These are phyloP conservation scores for Cordyceps javanica DNA, from an alignment of 2,329 filamentous ascomycete genomes.

Conservation along the genomic window DNA sequence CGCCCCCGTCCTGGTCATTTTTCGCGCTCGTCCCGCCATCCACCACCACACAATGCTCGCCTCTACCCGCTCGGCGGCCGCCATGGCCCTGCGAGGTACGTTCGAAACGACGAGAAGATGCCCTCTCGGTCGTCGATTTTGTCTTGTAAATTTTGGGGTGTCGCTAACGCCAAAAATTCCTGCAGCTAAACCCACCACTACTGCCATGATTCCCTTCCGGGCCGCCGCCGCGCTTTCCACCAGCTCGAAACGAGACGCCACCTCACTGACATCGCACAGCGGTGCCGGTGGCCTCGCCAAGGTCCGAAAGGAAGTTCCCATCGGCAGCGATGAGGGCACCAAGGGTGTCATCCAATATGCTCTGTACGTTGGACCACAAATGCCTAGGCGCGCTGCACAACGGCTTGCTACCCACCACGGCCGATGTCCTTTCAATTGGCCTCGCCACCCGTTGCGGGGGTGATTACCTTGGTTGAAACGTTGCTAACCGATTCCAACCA, in stretches of 20 bases:
- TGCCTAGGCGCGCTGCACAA: neutral
- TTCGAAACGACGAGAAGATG: no score
- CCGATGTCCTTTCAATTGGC: neutral
- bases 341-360: constrained; percentile 81
- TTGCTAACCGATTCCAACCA: neutral
- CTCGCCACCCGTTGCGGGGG: neutral
- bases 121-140: neutral
- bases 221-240: constrained; percentile 59
- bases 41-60: constrained; percentile 39
- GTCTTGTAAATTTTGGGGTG: neutral
- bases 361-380: constrained; percentile 53
- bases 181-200: constrained; percentile 59
- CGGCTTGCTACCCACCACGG: neutral
- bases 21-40: constrained; percentile 13
- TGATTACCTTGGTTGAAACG: neutral
- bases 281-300: constrained; percentile 47
- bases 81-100: constrained; percentile 48
- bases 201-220: constrained; percentile 57
- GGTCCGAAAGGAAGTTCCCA: constrained; percentile 63
- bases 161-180: constrained; percentile 9
- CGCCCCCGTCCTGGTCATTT: neutral
- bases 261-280: constrained; percentile 47
- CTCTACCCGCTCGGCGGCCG: constrained; percentile 44
- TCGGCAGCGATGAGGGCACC: constrained; percentile 72
- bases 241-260: constrained; percentile 58